Evolutionary conservation across 495 filamentous ascomycete species (phyloP).

Genomic region (Patellaria atrata): DNA sequence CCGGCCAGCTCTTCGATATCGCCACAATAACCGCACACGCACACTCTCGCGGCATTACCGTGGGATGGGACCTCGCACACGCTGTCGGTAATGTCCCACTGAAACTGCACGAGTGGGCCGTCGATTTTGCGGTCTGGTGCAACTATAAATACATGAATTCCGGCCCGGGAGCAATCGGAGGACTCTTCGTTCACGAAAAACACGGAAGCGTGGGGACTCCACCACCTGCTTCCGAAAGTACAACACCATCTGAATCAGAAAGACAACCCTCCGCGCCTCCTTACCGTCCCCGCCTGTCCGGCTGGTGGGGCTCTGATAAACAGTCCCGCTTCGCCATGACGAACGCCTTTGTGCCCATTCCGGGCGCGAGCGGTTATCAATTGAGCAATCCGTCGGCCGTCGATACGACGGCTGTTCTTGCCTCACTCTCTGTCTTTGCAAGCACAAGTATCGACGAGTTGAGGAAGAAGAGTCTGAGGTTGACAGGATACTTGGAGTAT

Average conservation of each 20-base stretch:
- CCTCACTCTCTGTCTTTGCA: conserved; percentile 66
- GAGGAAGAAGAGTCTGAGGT: conserved; percentile 53
- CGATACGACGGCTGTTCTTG: conserved; percentile 54
- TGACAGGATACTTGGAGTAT: conserved; percentile 72
- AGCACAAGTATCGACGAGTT: conserved; percentile 55
- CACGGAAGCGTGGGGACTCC: conserved; percentile 44
- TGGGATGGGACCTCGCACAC: conserved; percentile 94
- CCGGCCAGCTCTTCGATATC: conserved; percentile 83
- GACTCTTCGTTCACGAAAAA: conserved; percentile 71
- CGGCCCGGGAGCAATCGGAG: conserved; percentile 78
- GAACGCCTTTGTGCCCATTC: conserved; percentile 57
- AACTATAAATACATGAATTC: conserved; percentile 93
- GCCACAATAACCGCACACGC: conserved; percentile 68
- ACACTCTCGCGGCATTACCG: conserved; percentile 55
- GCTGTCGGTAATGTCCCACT: conserved; percentile 83
- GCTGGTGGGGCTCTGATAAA: conserved; percentile 86
- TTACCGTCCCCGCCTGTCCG: conserved; percentile 50
- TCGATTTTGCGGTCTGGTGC: conserved; percentile 96
- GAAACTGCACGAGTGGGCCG: conserved; percentile 77
- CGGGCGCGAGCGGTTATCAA: conserved; percentile 56
- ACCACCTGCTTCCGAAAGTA: conserved; percentile 22
- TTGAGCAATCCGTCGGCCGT: conserved; percentile 53
- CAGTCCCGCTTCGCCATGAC: conserved; percentile 63
- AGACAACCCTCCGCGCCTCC: conserved; percentile 24
- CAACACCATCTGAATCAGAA: not conserved